Evolutionary conservation across 768 basidiomycete species (phyloP).

Genomic region (Boletus subparvulus): DNA sequence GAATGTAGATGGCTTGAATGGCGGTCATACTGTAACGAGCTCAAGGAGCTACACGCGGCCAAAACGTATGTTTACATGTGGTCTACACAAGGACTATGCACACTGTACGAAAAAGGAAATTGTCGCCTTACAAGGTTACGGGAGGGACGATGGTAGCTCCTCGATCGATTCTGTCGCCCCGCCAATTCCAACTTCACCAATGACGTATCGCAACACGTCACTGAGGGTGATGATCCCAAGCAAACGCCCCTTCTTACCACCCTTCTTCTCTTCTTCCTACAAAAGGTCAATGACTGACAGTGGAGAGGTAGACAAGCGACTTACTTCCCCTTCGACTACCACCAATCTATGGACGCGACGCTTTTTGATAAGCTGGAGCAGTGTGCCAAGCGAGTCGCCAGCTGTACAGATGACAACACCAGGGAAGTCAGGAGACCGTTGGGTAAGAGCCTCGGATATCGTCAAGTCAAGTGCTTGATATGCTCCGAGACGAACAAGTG

Average conservation of each 20-base stretch:
- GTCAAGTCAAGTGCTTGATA: constrained; percentile 97
- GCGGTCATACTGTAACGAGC: constrained; percentile 50
- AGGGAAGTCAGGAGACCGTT: constrained; percentile 92
- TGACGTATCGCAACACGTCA: constrained; percentile 83
- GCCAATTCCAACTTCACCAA: constrained; percentile 59
- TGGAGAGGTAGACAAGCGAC: constrained; percentile 16
- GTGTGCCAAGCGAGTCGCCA: constrained; percentile 84
- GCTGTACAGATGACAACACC: constrained; percentile 96
- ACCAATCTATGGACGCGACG: constrained; percentile 92
- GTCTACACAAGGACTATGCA: constrained; percentile 12
- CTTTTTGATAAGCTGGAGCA: constrained; percentile 89
- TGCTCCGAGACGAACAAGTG: constrained; percentile 88
- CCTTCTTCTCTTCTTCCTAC: constrained; percentile 77
- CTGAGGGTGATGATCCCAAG: constrained; percentile 86
- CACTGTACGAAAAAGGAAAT: constrained; percentile 3
- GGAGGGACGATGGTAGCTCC: constrained; percentile 14
- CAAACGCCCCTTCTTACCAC: constrained; percentile 80
- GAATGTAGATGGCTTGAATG: constrained; percentile 75
- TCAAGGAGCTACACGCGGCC: neutral
- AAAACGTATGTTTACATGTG: constrained; percentile 13
- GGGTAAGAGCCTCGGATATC: constrained; percentile 86
- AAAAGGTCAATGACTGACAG: neutral
- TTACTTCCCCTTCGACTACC: constrained; percentile 88
- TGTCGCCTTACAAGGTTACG: neutral
- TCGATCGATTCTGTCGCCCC: constrained; percentile 41